phyloP scores from a whole-genome alignment of 257 asterid species.

The Solanum rostratum region DNA sequence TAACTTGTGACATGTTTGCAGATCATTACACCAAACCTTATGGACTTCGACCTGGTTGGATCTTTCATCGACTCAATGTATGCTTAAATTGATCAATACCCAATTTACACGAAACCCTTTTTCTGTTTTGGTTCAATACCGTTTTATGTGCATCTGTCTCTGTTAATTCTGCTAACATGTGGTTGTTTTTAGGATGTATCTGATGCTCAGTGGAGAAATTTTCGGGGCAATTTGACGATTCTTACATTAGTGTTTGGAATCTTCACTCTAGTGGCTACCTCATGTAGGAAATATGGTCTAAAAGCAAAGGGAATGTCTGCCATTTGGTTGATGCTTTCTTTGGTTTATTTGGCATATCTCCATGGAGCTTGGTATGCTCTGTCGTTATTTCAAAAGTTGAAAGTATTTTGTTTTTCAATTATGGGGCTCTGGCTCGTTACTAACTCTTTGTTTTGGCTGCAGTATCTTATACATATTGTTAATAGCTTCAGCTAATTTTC shows the following conservation, averaged over 20 bases:
- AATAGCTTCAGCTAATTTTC: constrained; percentile 74
- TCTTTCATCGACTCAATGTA: constrained; percentile 38
- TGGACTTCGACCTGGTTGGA: constrained; percentile 41
- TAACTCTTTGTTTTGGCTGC: constrained; percentile 14
- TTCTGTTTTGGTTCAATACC: background rate
- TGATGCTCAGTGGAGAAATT: constrained; percentile 94
- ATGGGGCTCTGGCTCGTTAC: background rate
- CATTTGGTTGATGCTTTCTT: constrained; percentile 60
- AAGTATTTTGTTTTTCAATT: background rate
- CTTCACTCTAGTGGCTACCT: constrained; percentile 54
- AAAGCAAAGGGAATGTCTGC: constrained; percentile 78
- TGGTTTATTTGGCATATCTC: constrained; percentile 56
- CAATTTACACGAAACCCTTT: background rate
- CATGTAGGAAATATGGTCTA: constrained; percentile 36
- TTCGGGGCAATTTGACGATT: constrained; percentile 70
- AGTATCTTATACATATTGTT: constrained; percentile 54
- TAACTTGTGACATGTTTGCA: constrained; percentile 5
- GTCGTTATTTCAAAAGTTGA: background rate
- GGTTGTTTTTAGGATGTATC: constrained; percentile 53
- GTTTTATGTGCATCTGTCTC: background rate
- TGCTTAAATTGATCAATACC: background rate
- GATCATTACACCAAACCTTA: constrained; percentile 59
- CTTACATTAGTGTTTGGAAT: constrained; percentile 57
- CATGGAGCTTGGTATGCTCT: constrained; percentile 80
- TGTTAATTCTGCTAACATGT: background rate